Evolutionary conservation across 495 filamentous ascomycete genomes (phyloP).

Genomic region (Xylaria telfairii): DNA sequence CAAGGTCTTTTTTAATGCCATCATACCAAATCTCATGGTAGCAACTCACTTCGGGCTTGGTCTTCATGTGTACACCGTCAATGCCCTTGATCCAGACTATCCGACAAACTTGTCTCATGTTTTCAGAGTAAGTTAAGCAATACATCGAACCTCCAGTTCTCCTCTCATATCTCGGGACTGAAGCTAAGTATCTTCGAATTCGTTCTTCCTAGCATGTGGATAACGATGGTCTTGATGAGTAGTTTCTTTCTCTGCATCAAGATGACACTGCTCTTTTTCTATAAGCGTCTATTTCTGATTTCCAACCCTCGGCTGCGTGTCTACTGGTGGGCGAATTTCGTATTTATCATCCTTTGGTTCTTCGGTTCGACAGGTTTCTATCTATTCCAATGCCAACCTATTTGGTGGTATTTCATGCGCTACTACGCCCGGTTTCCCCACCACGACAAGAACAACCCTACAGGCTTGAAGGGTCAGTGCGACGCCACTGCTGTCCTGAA

Average conservation of each 20-base stretch:
- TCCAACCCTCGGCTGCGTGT: slow-evolving; percentile 34
- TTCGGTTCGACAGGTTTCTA: slow-evolving; percentile 39
- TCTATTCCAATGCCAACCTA: slow-evolving; percentile 41
- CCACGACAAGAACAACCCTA: slow-evolving; percentile 12
- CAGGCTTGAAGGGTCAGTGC: slow-evolving; percentile 32
- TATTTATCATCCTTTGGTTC: slow-evolving; percentile 42
- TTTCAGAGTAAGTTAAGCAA: slow-evolving; percentile 29
- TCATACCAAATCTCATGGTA: slow-evolving; percentile 36
- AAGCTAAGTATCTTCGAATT: neutral
- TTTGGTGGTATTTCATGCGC: slow-evolving; percentile 40
- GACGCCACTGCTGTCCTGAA: slow-evolving; percentile 36
- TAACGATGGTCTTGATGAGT: slow-evolving; percentile 38
- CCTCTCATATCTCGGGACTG: neutral
- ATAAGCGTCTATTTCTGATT: slow-evolving; percentile 39
- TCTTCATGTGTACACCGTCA: slow-evolving; percentile 37
- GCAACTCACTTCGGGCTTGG: slow-evolving; percentile 42
- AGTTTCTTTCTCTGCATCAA: slow-evolving; percentile 38
- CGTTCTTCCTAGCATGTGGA: slow-evolving; percentile 30
- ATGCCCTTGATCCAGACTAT: slow-evolving; percentile 32
- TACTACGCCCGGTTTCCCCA: slow-evolving; percentile 31
- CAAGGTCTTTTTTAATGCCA: slow-evolving; percentile 35
- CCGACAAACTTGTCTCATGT: slow-evolving; percentile 34
- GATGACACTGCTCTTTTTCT: slow-evolving; percentile 42
- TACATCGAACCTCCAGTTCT: neutral
- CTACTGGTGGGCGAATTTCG: slow-evolving; percentile 43